Percentiles rank a stretch among this genome's conserved stretches.
phyloP scores from a whole-genome alignment of 148 eudicot genomes.

The Chenopodium quinoa region DNA sequence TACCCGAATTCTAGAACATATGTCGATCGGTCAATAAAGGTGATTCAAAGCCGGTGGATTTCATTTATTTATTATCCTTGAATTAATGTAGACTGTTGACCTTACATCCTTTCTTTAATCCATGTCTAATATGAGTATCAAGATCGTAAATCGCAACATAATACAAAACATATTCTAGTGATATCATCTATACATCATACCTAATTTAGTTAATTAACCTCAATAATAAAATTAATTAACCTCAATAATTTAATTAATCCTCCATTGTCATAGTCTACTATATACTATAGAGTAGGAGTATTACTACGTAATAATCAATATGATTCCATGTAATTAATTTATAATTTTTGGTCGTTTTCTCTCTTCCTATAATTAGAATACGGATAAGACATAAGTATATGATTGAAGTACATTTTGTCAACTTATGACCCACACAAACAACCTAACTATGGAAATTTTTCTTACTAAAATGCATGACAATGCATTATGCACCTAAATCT shows the following conservation, averaged over 20 bases:
- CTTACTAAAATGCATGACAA: not conserved
- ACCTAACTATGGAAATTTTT: conserved; percentile 18
- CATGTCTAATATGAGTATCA: too few species aligned
- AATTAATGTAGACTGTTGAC: not conserved
- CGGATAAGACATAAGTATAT: not conserved
- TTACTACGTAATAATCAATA: not conserved
- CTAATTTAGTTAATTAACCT: not conserved
- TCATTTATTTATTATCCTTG: too few species aligned
- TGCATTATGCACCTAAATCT: too few species aligned
- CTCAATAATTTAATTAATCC: not conserved
- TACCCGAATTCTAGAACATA: too few species aligned
- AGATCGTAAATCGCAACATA: too few species aligned
- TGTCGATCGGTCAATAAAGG: not conserved
- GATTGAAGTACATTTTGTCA: conserved; percentile 25
- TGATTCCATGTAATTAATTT: not conserved
- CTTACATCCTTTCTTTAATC: too few species aligned
- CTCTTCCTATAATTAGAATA: not conserved
- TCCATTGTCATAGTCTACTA: not conserved
- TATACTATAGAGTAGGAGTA: not conserved
- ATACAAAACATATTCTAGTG: not conserved
- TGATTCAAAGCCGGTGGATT: not conserved
- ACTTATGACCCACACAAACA: conserved; percentile 21
- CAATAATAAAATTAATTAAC: not conserved
- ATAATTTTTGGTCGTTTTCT: not conserved
- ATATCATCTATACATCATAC: not conserved